Evolutionary conservation across 1,139 yeast genomes (phyloP), one percentile per base, ranked within the genome.

Genomic region (Geotrichum klebahnii): DNA sequence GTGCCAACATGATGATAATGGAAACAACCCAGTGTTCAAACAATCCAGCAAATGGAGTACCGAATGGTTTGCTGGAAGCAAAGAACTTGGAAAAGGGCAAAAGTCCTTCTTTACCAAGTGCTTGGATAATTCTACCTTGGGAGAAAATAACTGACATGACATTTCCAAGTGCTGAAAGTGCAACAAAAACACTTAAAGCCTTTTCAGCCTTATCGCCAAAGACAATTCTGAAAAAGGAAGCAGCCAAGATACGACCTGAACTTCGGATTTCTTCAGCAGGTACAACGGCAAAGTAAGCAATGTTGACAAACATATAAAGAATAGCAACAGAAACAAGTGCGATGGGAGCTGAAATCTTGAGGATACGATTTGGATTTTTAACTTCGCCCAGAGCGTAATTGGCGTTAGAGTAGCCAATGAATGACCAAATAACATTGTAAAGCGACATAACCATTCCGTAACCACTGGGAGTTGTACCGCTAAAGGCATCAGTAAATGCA

Each of bases 341-440:
- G 22, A 75, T 61, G 8, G 94, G 94, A 12, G 90, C 92, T 0
- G 90, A 86, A 41, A 80, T 69, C 44, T 78, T 82, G 54, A 85
- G 72, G 16, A 85, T 82, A 54, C 78, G 76, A 50, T 80, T 78
- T 0, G 94, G 94, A 60, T 84, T 59, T 66, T 79, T 82, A 50
- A 82, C 81, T 67, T 85, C 95, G 59, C 89, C 86, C 53, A 85
- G 73, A 10, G 94, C 94, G 63, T 85, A 85, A 68, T 85, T 84
- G 53, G 84, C 92, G 63, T 86, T 85, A 28, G 69, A 64, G 57
- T 66, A 66, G 9, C 70, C 70, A 44, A 65, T 61, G 60, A 79
- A 84, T 1, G 90, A 82, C 90, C 90, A 84, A 63, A 84, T 84
- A 53, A 84, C 87, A 61, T 83, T 84, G 69, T 84, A 84, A 52